A percentile compares a stretch with the other conserved stretches of the same genome.
Conservation (phyloP, 2,329 filamentous ascomycete genomes). For the Zymoseptoria ardabiliae region DNA sequence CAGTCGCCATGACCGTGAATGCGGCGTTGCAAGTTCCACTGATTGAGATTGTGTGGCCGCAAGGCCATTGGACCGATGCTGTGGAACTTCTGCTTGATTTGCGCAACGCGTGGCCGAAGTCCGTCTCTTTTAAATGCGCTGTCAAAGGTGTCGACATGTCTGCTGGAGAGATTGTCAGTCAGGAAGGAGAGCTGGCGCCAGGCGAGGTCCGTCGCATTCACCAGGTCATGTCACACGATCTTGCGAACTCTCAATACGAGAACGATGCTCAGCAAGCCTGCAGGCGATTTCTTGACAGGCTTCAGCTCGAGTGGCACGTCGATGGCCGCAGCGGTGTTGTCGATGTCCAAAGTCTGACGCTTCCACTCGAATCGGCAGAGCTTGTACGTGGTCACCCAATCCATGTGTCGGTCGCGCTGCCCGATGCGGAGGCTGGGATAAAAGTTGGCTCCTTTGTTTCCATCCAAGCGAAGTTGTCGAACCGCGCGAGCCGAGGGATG, state of each 20-base stretch:
- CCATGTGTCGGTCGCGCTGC: constrained; percentile 3
- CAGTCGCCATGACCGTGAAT: constrained; percentile 83
- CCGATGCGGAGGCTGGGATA: background rate
- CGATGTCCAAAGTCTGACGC: constrained; percentile 12
- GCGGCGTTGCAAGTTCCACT: constrained; percentile 76
- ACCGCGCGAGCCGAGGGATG: constrained; percentile 5
- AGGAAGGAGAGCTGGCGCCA: constrained; percentile 9
- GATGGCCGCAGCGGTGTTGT: constrained; percentile 18
- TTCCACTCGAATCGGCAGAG: constrained; percentile 11
- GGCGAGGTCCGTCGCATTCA: constrained; percentile 18
- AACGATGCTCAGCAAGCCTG: constrained; percentile 10
- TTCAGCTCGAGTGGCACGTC: constrained; percentile 17
- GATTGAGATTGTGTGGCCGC: constrained; percentile 64
- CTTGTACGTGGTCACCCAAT: constrained; percentile 12
- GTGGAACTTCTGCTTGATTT: constrained; percentile 78
- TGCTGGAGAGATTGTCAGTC: constrained; percentile 8
- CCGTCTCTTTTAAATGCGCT: constrained; percentile 45
- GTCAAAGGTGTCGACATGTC: constrained; percentile 5
- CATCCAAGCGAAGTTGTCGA: constrained; percentile 9
- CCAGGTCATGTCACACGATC: constrained; percentile 5
- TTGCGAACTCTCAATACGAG: constrained; percentile 5
- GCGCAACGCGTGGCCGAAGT: constrained; percentile 82
- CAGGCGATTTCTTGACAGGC: constrained; percentile 10
- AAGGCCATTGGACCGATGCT: constrained; percentile 48
- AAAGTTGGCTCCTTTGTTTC: constrained; percentile 12